Percentiles rank a stretch among this genome's conserved stretches.
phyloP scores from a whole-genome alignment of 495 filamentous ascomycete genomes.

The Penicillium canescens region DNA sequence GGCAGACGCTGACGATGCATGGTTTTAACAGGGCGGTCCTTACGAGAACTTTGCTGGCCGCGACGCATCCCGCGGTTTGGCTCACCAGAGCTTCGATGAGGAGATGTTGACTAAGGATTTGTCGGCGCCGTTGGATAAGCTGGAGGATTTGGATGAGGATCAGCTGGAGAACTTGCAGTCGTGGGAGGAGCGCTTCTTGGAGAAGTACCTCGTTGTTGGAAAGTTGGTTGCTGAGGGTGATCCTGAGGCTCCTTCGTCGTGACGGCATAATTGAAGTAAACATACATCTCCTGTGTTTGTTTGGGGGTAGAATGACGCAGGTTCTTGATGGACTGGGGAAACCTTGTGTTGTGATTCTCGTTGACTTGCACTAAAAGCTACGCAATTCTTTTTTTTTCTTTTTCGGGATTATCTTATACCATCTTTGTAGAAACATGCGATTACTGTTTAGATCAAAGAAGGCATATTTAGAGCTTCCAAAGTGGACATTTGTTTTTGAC shows the following conservation, averaged over 20 bases:
- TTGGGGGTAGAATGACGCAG: too few relatives aligned
- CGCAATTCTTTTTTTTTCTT: too few relatives aligned
- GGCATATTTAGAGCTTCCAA: too few relatives aligned
- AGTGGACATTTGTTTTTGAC: conserved; percentile 6
- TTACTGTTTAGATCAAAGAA: too few relatives aligned
- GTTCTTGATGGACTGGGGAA: too few relatives aligned
- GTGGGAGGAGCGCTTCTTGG: conserved; percentile 90
- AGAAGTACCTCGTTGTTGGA: conserved; percentile 96
- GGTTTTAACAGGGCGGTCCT: conserved; percentile 62
- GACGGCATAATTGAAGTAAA: background rate
- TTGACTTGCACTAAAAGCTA: too few relatives aligned
- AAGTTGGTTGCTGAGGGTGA: conserved; percentile 75
- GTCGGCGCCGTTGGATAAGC: conserved; percentile 78
- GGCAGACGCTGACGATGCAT: conserved; percentile 8
- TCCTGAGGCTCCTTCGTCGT: conserved; percentile 49
- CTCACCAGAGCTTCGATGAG: conserved; percentile 91
- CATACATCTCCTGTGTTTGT: background rate
- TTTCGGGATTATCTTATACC: too few relatives aligned
- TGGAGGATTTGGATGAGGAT: conserved; percentile 71
- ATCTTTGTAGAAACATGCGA: too few relatives aligned
- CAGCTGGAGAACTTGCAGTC: conserved; percentile 80
- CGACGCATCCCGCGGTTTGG: conserved; percentile 90
- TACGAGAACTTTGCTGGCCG: conserved; percentile 93
- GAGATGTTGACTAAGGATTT: conserved; percentile 95
- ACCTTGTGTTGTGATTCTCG: too few relatives aligned